These are phyloP conservation scores for Metschnikowia sp. DNA, from an alignment of 805 yeast species.

Conservation along the genomic window DNA sequence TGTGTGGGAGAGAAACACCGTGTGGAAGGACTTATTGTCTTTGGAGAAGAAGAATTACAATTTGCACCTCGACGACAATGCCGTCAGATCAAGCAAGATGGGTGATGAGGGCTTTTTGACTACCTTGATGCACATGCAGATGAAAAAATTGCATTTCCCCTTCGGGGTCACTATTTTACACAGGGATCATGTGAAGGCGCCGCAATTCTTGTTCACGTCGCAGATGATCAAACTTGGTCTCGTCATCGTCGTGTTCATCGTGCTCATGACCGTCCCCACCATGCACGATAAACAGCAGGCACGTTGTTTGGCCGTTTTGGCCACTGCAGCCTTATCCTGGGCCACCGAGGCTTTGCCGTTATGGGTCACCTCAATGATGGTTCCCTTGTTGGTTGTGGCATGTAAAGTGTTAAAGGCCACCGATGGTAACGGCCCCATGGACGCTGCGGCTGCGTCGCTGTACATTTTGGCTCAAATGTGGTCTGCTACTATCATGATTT, in stretches of 20 bases:
- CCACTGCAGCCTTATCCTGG: slow-evolving; percentile 85
- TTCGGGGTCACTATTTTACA: slow-evolving; percentile 24
- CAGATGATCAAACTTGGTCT: slow-evolving; percentile 41
- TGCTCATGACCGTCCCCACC: slow-evolving; percentile 27
- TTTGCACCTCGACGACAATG: slow-evolving; percentile 17
- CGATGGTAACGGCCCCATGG: slow-evolving; percentile 46
- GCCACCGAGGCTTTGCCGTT: slow-evolving; percentile 94
- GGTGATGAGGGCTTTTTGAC: slow-evolving; percentile 16
- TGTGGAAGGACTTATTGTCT: slow-evolving; percentile 95
- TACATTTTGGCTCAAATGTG: slow-evolving; percentile 87
- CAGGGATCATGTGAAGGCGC: slow-evolving; percentile 28
- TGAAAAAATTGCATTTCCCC: slow-evolving; percentile 33
- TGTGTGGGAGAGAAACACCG: slow-evolving; percentile 96
- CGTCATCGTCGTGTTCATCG: slow-evolving; percentile 47
- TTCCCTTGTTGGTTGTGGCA: slow-evolving; percentile 78
- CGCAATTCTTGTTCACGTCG: slow-evolving; percentile 45
- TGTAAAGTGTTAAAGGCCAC: slow-evolving; percentile 62
- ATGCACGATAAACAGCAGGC: slow-evolving; percentile 36
- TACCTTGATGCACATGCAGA: slow-evolving; percentile 14
- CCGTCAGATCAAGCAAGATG: slow-evolving; percentile 18
- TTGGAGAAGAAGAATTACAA: slow-evolving; percentile 31
- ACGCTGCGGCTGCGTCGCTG: slow-evolving; percentile 68
- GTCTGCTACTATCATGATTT: slow-evolving; percentile 87
- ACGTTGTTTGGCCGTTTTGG: slow-evolving; percentile 70
- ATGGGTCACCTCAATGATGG: slow-evolving; percentile 79